A percentile compares a stretch with the other conserved stretches of the same genome.
phyloP scores from a whole-genome alignment of 2,329 filamentous ascomycete species.

The Orbilia oligospora region DNA sequence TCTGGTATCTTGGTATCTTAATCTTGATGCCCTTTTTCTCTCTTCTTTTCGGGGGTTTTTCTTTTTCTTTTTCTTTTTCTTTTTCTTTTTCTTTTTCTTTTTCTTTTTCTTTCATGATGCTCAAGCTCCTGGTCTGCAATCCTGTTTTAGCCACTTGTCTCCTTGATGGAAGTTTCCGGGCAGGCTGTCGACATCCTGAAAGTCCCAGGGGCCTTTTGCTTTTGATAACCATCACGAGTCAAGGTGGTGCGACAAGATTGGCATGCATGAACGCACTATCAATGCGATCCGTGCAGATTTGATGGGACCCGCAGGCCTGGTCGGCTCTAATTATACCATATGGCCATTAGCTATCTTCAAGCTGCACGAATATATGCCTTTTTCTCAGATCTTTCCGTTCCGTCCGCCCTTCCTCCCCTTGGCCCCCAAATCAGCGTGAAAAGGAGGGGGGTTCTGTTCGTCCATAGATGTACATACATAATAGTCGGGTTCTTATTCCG shows the following conservation, averaged over 20 bases:
- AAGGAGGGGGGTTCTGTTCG: not conserved
- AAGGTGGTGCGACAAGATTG: conserved; percentile 40
- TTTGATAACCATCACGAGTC: conserved; percentile 25
- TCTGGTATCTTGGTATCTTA: conserved; percentile 7
- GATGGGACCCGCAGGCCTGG: not conserved
- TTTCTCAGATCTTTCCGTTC: conserved; percentile 6
- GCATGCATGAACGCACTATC: conserved; percentile 32
- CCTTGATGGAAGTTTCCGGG: not conserved
- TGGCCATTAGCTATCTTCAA: no score
- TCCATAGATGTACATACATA: not conserved
- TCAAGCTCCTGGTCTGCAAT: not conserved
- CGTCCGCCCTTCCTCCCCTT: not conserved
- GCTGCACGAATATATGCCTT: not conserved
- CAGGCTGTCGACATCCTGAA: not conserved
- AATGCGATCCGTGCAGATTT: not conserved
- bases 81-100: not conserved
- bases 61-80: not conserved
- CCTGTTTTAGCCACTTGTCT: conserved; percentile 21
- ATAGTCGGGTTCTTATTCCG: not conserved
- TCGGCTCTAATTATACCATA: conserved; percentile 23
- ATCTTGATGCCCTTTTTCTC: not conserved
- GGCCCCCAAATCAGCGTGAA: conserved; percentile 14
- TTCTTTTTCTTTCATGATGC: not conserved
- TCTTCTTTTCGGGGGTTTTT: not conserved
- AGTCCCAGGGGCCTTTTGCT: not conserved